These are phyloP conservation scores for Phytophthora capsici DNA, from an alignment of 352 stramenopile genomes.

Conservation along the genomic window DNA sequence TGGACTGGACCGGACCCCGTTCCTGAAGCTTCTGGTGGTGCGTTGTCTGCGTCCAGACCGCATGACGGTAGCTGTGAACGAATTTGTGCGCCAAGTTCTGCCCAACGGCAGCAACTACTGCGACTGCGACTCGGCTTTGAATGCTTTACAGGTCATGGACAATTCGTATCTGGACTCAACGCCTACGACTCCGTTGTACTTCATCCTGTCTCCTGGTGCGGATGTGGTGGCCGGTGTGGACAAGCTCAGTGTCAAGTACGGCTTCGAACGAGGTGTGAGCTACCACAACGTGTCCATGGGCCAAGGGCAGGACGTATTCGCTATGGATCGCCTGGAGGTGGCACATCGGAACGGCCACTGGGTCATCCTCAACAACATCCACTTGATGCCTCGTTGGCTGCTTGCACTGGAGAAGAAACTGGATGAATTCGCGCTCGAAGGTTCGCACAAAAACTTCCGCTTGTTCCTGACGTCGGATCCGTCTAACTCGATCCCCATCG, in stretches of 20 bases:
- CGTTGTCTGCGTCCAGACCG: constrained; percentile 82
- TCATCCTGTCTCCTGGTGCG: constrained; percentile 95
- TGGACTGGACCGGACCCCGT: constrained; percentile 92
- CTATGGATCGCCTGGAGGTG: constrained; percentile 95
- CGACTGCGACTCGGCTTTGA: constrained; percentile 96
- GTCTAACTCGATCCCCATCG: constrained; percentile 94
- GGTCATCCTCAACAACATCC: constrained; percentile 98
- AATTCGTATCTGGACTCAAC: constrained; percentile 95
- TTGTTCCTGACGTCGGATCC: constrained; percentile 96
- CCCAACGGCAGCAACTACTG: constrained; percentile 95
- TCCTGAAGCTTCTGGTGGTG: constrained; percentile 89
- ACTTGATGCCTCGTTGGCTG: constrained; percentile 97
- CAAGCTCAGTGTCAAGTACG: constrained; percentile 94
- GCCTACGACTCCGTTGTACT: constrained; percentile 96
- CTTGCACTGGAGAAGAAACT: constrained; percentile 97
- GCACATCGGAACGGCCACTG: constrained; percentile 96
- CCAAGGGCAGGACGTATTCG: constrained; percentile 96
- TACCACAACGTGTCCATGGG: constrained; percentile 99
- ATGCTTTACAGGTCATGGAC: constrained; percentile 96
- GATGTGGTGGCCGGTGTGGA: constrained; percentile 97
- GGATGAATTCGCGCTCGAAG: constrained; percentile 94
- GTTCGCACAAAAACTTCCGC: constrained; percentile 94
- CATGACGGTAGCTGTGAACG: constrained; percentile 95
- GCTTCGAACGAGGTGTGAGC: constrained; percentile 95
- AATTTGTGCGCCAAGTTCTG: constrained; percentile 95